A percentile compares a stretch with the other conserved stretches of the same genome.
phyloP scores from a whole-genome alignment of 495 filamentous ascomycete genomes.

The Cercophora samala region DNA sequence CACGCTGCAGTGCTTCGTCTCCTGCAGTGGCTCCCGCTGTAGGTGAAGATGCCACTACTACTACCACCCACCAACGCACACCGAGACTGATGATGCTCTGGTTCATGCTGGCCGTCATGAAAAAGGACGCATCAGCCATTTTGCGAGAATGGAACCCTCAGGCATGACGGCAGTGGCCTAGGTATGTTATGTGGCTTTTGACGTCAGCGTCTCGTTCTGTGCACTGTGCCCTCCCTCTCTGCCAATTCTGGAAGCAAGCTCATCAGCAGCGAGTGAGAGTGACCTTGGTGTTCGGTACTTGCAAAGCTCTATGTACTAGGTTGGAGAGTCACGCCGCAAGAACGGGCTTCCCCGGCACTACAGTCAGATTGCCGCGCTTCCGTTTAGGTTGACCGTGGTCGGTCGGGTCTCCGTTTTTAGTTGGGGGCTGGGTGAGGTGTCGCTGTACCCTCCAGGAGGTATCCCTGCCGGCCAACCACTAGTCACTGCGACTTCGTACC shows the following conservation, averaged over 20 bases:
- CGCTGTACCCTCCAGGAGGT: not conserved
- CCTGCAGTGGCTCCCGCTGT: slow-evolving; percentile 3
- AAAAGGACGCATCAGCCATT: not conserved
- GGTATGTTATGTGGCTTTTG: slow-evolving; percentile 10
- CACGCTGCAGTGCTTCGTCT: slow-evolving; percentile 1
- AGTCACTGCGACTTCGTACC: slow-evolving; percentile 11
- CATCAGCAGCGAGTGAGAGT: slow-evolving; percentile 6
- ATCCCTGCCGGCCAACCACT: slow-evolving; percentile 5
- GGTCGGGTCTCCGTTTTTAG: too few species aligned
- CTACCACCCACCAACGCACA: not conserved
- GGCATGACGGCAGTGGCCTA: not conserved
- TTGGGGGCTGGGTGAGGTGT: slow-evolving; percentile 1
- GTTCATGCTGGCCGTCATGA: not conserved
- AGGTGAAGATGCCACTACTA: not conserved
- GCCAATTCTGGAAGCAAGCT: slow-evolving; percentile 17
- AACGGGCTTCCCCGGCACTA: slow-evolving; percentile 18
- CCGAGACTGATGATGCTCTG: not conserved
- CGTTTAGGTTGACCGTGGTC: too few species aligned
- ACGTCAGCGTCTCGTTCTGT: slow-evolving; percentile 19
- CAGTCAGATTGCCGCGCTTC: slow-evolving; percentile 13
- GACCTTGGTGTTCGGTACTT: not conserved
- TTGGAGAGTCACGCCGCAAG: slow-evolving; percentile 23
- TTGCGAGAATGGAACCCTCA: not conserved
- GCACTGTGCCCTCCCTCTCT: not conserved
- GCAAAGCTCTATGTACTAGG: not conserved